Evolutionary conservation across 1,284 basidiomycete species (phyloP), one percentile per base, ranked within the genome.

Genomic region (Phylloporus sp.): DNA sequence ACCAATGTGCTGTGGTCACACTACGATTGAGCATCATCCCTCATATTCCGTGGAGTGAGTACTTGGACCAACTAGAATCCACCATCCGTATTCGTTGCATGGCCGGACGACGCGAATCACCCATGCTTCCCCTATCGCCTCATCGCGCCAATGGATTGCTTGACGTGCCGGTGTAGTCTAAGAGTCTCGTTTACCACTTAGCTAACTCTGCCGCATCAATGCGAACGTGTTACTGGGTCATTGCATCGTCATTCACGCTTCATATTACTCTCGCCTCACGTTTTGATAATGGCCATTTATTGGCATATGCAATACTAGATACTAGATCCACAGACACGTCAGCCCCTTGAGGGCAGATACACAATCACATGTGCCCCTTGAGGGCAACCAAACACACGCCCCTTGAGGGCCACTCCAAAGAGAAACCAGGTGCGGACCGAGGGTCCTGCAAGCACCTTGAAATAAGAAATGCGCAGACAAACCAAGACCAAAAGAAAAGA

Each of bases 101-200:
- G 35, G 39, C 35, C 27, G 55, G 64, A 25, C 60, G 1, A 27
- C 19, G 56, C 8, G n/a, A 25, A 10, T n/a, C 41, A 32, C 8
- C 23, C 2, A 19, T 19, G 23, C 58, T 68, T 4, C 59, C 55
- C 39, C 59, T 49, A 1, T 74, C 82, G 17, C 84, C 84, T 3
- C 80, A 86, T 73, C 75, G 76, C 59, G 77, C 85, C 15, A 80
- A 81, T 41, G 79, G 79, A 11, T 76, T 89, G 14, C 80, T 85
- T 65, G 77, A 83, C 17, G 60, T 73, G 5, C 72, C 74, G 10
- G 62, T 70, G 32, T 32, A 32, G 5, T 32, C 32, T 32, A 32
- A 32, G 32, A 32, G 32, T 32, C 32, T 32, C 32, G 32, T 32
- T 32, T 32, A 32, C 32, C 32, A 32, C 32, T 32, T 32, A 4